Percentiles rank a stretch among this genome's conserved stretches.
phyloP scores from a whole-genome alignment of 345 rosid species.

The Salix exigua region DNA sequence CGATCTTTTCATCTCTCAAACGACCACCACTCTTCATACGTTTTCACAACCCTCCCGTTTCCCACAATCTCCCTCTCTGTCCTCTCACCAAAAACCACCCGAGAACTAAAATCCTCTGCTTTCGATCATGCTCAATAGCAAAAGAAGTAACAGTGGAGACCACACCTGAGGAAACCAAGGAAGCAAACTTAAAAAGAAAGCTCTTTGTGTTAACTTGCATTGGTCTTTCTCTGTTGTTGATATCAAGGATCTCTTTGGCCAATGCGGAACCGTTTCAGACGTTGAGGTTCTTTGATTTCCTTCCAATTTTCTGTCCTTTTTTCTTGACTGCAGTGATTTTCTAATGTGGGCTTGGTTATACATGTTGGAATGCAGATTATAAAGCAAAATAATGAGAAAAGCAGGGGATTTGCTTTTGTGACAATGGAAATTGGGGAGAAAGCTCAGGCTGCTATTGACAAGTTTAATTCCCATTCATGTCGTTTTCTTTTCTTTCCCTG shows the following conservation, averaged over 20 bases:
- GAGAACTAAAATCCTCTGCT: conserved; percentile 10
- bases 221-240: conserved; percentile 64
- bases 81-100: conserved; percentile 9
- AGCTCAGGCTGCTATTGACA: conserved; percentile 81
- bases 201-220: conserved; percentile 72
- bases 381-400: conserved; percentile 63
- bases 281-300: conserved; percentile 49
- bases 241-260: conserved; percentile 58
- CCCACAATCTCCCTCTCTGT: conserved; percentile 14
- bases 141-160: conserved; percentile 43
- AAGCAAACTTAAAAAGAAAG: conserved; percentile 52
- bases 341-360: conserved; percentile 5
- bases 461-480: conserved; percentile 53
- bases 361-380: conserved; percentile 43
- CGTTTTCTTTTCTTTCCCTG: neutral
- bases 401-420: conserved; percentile 70
- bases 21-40: conserved; percentile 9
- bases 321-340: neutral
- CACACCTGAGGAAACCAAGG: conserved; percentile 42
- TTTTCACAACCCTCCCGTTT: conserved; percentile 16
- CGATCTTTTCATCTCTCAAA: conserved; percentile 23
- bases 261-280: too few relatives aligned
- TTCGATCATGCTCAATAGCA: conserved; percentile 35
- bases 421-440: conserved; percentile 79
- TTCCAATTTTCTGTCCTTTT: neutral